Evolutionary conservation across 306 rosid genomes (phyloP).

Genomic region (Elaeagnus macrophylla): DNA sequence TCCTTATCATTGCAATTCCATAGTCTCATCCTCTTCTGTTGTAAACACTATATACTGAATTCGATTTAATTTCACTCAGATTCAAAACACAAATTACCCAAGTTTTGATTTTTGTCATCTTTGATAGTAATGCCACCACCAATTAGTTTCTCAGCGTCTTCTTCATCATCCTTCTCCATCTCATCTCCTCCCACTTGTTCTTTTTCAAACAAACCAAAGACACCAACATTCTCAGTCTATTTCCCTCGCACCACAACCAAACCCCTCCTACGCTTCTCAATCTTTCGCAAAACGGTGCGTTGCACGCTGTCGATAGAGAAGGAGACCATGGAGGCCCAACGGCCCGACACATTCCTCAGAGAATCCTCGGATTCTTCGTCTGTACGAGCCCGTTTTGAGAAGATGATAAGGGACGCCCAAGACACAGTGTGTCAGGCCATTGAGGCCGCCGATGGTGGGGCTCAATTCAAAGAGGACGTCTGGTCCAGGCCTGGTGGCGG

Average conservation of each 20-base stretch:
- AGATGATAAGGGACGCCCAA: slow-evolving; percentile 93
- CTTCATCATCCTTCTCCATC: slow-evolving; percentile 16
- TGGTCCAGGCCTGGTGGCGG: slow-evolving; percentile 99
- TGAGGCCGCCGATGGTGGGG: slow-evolving; percentile 74
- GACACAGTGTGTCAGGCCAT: slow-evolving; percentile 72
- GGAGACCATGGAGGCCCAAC: slow-evolving; percentile 65
- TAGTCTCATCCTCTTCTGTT: no score
- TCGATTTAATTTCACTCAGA: neutral
- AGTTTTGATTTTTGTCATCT: neutral
- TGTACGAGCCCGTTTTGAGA: slow-evolving; percentile 77
- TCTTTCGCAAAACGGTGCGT: slow-evolving; percentile 6
- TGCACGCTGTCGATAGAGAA: slow-evolving; percentile 58
- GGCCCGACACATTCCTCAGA: slow-evolving; percentile 73
- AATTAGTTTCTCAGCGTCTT: slow-evolving; percentile 10
- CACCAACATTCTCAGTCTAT: neutral
- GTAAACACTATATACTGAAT: no score
- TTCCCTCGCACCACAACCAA: neutral
- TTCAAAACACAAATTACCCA: neutral
- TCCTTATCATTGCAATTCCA: neutral
- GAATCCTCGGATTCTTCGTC: slow-evolving; percentile 38
- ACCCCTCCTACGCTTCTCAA: neutral
- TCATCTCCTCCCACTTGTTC: slow-evolving; percentile 2
- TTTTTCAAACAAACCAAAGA: neutral
- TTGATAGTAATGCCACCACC: slow-evolving; percentile 24
- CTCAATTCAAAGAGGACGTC: slow-evolving; percentile 72